phyloP scores from a whole-genome alignment of 2,329 filamentous ascomycete species.

The Botryotinia calthae region DNA sequence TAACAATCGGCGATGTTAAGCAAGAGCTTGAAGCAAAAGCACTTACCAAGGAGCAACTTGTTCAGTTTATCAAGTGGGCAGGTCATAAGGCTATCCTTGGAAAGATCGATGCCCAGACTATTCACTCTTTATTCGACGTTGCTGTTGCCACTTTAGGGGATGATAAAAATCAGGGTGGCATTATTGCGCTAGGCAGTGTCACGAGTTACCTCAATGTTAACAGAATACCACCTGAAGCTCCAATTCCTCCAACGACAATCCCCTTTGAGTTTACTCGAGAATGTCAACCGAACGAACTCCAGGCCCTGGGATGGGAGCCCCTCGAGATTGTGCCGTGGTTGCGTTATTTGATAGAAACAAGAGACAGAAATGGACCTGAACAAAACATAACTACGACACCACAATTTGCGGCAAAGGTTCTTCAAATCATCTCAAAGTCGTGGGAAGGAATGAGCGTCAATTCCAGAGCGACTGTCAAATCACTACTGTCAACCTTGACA shows the following conservation, averaged over 20 bases:
- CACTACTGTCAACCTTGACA: constrained; percentile 63
- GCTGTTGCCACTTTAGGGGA: constrained; percentile 70
- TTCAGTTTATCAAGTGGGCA: constrained; percentile 82
- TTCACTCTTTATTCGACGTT: constrained; percentile 71
- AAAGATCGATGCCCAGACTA: constrained; percentile 67
- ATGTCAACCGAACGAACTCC: constrained; percentile 65
- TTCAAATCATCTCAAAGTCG: constrained; percentile 79
- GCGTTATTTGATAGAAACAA: constrained; percentile 70
- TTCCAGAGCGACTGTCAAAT: constrained; percentile 63
- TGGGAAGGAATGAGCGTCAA: constrained; percentile 76
- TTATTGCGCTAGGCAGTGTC: constrained; percentile 76
- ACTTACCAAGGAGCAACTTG: constrained; percentile 72
- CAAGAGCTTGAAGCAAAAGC: constrained; percentile 80
- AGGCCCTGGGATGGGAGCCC: constrained; percentile 81
- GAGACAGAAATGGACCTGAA: constrained; percentile 55
- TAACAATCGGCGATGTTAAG: constrained; percentile 83
- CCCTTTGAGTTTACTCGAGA: constrained; percentile 78
- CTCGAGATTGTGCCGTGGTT: constrained; percentile 86
- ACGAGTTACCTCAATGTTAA: constrained; percentile 71
- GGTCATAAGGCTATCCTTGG: constrained; percentile 67
- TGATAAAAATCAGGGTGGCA: constrained; percentile 58
- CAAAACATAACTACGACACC: constrained; percentile 70
- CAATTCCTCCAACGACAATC: constrained; percentile 76
- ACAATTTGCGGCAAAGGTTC: constrained; percentile 72
- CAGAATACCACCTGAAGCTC: constrained; percentile 77